These are phyloP conservation scores for Penicillium angulare DNA, from an alignment of 495 filamentous ascomycete genomes.

Conservation along the genomic window DNA sequence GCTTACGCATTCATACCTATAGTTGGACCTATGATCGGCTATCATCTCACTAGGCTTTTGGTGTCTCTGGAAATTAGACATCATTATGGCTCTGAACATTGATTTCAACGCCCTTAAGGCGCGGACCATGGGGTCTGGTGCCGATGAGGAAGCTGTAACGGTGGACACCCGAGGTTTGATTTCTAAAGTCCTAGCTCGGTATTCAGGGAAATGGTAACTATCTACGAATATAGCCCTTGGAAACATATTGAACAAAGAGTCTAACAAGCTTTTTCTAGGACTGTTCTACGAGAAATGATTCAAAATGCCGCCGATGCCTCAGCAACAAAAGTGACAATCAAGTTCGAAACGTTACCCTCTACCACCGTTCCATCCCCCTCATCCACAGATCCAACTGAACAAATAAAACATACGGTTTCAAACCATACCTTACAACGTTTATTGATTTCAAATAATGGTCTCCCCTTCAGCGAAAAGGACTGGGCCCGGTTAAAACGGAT, in stretches of 20 bases:
- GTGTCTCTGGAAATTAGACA: background rate
- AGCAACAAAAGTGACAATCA: slow-evolving; percentile 83
- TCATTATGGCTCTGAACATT: slow-evolving; percentile 56
- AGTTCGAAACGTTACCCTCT: slow-evolving; percentile 85
- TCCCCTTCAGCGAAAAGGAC: slow-evolving; percentile 79
- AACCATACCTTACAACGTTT: slow-evolving; percentile 82
- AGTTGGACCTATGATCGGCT: background rate
- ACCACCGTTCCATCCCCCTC: slow-evolving; percentile 68
- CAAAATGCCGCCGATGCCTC: slow-evolving; percentile 97
- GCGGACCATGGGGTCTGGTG: slow-evolving; percentile 78
- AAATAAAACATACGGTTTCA: slow-evolving; percentile 76
- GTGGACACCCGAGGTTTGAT: slow-evolving; percentile 96
- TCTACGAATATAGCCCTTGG: background rate
- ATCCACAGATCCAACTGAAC: slow-evolving; percentile 61
- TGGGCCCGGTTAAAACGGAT: slow-evolving; percentile 95
- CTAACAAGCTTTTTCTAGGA: slow-evolving; percentile 26
- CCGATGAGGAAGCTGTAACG: slow-evolving; percentile 96
- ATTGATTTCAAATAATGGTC: slow-evolving; percentile 86
- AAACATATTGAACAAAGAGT: too few relatives aligned
- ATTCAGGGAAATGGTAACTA: slow-evolving; percentile 81
- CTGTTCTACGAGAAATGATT: slow-evolving; percentile 83
- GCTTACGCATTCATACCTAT: slow-evolving; percentile 2
- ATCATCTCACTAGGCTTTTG: slow-evolving; percentile 4
- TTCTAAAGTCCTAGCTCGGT: slow-evolving; percentile 93
- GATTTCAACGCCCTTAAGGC: slow-evolving; percentile 83